Evolutionary conservation across 352 stramenopile genomes (phyloP), one percentile per base, ranked within the genome.

Genomic region (Aphanomyces invadans): DNA sequence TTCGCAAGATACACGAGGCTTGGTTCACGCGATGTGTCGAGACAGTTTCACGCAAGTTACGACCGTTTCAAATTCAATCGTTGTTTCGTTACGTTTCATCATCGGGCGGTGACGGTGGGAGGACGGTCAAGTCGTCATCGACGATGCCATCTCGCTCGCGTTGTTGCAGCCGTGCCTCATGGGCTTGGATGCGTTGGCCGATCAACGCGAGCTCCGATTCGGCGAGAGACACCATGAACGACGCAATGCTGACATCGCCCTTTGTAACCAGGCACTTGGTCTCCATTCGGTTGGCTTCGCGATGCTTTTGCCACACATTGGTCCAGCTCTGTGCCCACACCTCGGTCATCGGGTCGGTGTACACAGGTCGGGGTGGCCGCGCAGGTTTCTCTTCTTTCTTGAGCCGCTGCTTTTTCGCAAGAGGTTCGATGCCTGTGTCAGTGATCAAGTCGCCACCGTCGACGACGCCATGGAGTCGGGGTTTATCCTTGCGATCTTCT

Each of bases 301-400:
- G 49, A 31, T 60, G 23, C 49, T 67, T 67, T 38, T 67, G 23
- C 60, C 60, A 67, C 28, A 63, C 42, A 21, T 63, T 5, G 55
- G 23, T 63, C 55, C 33, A 46, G 3, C 33, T 48, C 26, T 64
- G 21, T 21, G 25, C 36, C 55, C 32, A 64, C 55, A 32, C 53
- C 12, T 62, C 33, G 7, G 5, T 48, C 29, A 26, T 46, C 15
- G 29, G 29, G 12, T 62, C n/a, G 31, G 12, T 29, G 36, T 46
- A 62, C 15, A 62, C 53, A 5, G 9, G 2, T 36, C 51, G 45
- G 11, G 9, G 17, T 1, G 45, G 15, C 12, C 28, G 10, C 3
- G 19, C 23, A n/a, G 26, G 23, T n/a, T 57, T 57, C 23, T 57
- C 23, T 5, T 38, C 23, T 9, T 57, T 33, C 23, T 57, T 33